These are phyloP conservation scores for Cytauxzoon felis DNA, from an alignment of 169 alveolate species.

Conservation along the genomic window DNA sequence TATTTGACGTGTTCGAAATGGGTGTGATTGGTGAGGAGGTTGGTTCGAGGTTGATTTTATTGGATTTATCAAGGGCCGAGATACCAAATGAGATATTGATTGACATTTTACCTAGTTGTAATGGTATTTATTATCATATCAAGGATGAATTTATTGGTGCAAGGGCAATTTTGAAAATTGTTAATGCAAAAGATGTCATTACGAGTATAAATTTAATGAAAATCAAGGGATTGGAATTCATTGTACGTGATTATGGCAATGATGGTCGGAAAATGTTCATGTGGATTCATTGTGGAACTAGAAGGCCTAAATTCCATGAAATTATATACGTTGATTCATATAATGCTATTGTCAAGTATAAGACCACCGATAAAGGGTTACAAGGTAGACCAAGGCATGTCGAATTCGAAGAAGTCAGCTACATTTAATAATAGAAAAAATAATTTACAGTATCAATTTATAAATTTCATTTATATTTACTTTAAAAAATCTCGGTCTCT, in stretches of 20 bases:
- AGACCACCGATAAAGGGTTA: not conserved
- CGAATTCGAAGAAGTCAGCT: too few relatives aligned
- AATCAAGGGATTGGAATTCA: not conserved
- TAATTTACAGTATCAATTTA: too few relatives aligned
- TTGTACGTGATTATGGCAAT: conserved; percentile 8
- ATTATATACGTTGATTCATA: not conserved
- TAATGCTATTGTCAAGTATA: not conserved
- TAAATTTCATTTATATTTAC: too few relatives aligned
- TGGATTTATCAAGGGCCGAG: not conserved
- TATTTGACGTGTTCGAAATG: too few relatives aligned
- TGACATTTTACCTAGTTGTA: not conserved
- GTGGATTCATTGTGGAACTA: conserved; percentile 22
- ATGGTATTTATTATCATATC: not conserved
- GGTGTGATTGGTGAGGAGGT: too few relatives aligned
- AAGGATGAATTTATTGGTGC: conserved; percentile 6
- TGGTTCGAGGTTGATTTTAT: not conserved
- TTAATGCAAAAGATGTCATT: not conserved
- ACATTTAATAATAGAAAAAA: too few relatives aligned
- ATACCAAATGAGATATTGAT: not conserved
- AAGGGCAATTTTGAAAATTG: not conserved
- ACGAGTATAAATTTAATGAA: not conserved
- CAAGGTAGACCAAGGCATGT: conserved; percentile 7
- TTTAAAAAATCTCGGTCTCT: too few relatives aligned
- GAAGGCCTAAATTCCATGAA: not conserved
- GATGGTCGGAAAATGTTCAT: conserved; percentile 9